Evolutionary conservation across 495 filamentous ascomycete genomes (phyloP).

Genomic region (Penicillium daleae): DNA sequence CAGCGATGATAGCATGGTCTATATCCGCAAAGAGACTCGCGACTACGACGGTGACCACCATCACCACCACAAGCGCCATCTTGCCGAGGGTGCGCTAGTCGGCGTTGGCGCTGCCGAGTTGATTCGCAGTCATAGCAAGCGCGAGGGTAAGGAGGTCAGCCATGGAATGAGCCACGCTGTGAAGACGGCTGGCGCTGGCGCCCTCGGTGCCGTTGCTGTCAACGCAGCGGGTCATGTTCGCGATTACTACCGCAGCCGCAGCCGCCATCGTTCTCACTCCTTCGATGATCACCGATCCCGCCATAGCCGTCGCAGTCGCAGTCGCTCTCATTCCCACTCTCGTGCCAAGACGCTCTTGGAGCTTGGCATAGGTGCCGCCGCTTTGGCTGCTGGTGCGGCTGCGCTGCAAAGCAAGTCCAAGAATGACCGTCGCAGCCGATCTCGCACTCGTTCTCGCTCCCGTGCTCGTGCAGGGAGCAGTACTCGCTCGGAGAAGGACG

Average conservation of each 20-base stretch:
- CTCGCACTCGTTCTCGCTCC: constrained; percentile 53
- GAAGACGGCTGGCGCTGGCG: constrained; percentile 79
- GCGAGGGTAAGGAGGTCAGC: constrained; percentile 60
- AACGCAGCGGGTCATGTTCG: constrained; percentile 74
- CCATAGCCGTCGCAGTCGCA: constrained; percentile 41
- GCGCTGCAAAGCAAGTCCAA: constrained; percentile 68
- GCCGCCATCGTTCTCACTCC: constrained; percentile 51
- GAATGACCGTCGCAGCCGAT: constrained; percentile 72
- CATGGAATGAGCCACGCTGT: constrained; percentile 64
- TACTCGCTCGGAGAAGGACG: constrained; percentile 32
- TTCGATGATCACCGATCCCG: constrained; percentile 55
- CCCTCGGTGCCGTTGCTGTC: constrained; percentile 79
- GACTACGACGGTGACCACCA: constrained; percentile 60
- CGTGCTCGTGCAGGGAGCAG: constrained; percentile 54
- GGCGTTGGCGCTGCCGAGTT: constrained; percentile 78
- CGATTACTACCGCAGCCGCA: constrained; percentile 71
- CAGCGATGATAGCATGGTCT: constrained; percentile 69
- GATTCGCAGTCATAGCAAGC: constrained; percentile 67
- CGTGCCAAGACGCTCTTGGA: constrained; percentile 65
- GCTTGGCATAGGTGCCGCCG: constrained; percentile 78
- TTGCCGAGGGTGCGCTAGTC: constrained; percentile 85
- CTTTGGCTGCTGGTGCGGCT: constrained; percentile 80
- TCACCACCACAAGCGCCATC: constrained; percentile 71
- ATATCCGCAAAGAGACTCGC: constrained; percentile 57
- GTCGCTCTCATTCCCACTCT: constrained; percentile 59